Percentiles rank a stretch among this genome's conserved stretches.
phyloP scores from a whole-genome alignment of 768 basidiomycete genomes.

The Erythrobasidium yunnanense region DNA sequence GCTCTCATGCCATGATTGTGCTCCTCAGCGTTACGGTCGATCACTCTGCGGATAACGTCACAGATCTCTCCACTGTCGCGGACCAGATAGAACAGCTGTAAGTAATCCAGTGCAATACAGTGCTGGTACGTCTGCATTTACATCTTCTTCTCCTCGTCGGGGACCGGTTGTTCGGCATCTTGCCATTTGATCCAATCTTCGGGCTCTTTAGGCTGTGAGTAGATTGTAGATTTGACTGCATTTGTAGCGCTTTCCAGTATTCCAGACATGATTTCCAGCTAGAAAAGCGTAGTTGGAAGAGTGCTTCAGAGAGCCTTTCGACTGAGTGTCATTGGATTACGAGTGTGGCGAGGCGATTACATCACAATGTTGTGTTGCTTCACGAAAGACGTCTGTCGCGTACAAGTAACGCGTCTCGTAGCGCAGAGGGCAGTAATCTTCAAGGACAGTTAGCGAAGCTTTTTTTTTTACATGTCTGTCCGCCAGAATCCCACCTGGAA shows the following conservation, averaged over 20 bases:
- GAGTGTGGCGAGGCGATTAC: no score
- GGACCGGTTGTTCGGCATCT: conserved; percentile 10
- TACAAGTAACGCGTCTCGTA: no score
- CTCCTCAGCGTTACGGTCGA: conserved; percentile 18
- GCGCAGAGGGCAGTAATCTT: no score
- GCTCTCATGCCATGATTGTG: conserved; percentile 14
- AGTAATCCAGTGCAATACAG: background rate
- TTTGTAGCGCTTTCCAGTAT: conserved; percentile 5
- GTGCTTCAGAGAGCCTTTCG: no score
- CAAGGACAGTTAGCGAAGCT: no score
- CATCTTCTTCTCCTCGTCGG: conserved; percentile 21
- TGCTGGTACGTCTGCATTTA: background rate
- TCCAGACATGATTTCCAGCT: no score
- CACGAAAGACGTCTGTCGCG: no score
- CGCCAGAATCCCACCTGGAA: no score
- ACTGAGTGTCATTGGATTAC: no score
- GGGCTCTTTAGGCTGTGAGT: conserved; percentile 15
- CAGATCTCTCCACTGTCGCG: conserved; percentile 7
- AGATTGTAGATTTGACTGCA: conserved; percentile 2
- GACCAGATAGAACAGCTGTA: background rate
- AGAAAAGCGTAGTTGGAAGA: no score
- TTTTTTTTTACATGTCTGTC: no score
- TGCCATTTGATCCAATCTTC: conserved; percentile 11
- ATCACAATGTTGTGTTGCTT: no score
- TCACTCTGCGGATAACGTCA: conserved; percentile 12